A percentile compares a stretch with the other conserved stretches of the same genome.
These are phyloP conservation scores for Cystobasidiaceae sp. DNA, from an alignment of 1,284 basidiomycete species.

Conservation along the genomic window DNA sequence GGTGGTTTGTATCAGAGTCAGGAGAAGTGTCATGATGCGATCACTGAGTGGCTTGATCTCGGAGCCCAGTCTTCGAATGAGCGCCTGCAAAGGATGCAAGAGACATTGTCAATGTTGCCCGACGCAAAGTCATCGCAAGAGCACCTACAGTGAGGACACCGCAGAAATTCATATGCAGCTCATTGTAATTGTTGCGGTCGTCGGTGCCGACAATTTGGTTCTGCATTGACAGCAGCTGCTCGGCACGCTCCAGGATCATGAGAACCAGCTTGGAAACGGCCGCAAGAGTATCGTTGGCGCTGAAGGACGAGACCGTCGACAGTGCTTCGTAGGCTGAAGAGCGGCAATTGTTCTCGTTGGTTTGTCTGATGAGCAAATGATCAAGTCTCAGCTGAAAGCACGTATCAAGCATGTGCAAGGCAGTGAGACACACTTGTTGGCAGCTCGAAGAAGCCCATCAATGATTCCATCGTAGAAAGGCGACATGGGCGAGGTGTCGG, in stretches of 20 bases:
- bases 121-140: neutral
- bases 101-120: neutral
- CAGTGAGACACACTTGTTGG: conserved; percentile 72
- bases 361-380: conserved; percentile 53
- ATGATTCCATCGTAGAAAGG: conserved; percentile 86
- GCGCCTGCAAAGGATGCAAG: conserved; percentile 54
- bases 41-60: conserved; percentile 86
- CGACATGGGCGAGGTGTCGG: conserved; percentile 62
- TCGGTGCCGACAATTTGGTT: conserved; percentile 92
- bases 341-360: conserved; percentile 87
- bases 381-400: neutral
- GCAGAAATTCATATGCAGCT: conserved; percentile 93
- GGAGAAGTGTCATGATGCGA: conserved; percentile 87
- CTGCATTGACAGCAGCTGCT: conserved; percentile 75
- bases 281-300: conserved; percentile 71
- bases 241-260: conserved; percentile 79
- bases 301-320: conserved; percentile 74
- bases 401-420: no score
- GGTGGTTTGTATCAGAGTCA: conserved; percentile 78
- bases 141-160: conserved; percentile 72
- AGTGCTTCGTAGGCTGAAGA: conserved; percentile 96
- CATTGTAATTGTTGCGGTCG: conserved; percentile 98
- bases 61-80: conserved; percentile 73
- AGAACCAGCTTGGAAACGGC: conserved; percentile 79
- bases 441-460: conserved; percentile 71